Conservation (phyloP, 331 rosid genomes). For the Quercus tomentella region DNA sequence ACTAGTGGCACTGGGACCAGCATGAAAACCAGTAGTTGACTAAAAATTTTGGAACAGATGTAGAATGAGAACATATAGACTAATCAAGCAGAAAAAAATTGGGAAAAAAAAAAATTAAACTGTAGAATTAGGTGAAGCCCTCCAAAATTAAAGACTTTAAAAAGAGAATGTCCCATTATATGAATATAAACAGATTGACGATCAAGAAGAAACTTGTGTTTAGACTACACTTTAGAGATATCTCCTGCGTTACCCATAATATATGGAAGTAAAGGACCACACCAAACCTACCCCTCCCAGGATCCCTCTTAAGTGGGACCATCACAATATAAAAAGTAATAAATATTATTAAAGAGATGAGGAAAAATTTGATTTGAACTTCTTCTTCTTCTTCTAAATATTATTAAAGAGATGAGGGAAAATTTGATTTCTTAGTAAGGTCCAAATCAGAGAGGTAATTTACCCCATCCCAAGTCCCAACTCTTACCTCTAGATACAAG, state of each 20-base stretch:
- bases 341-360: too few species aligned
- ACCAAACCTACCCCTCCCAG: background rate
- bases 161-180: background rate
- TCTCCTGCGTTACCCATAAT: too few species aligned
- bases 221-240: background rate
- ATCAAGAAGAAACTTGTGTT: background rate
- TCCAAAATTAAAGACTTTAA: background rate
- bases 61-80: background rate
- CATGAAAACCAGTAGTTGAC: background rate
- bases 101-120: background rate
- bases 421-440: background rate
- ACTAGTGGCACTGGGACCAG: background rate
- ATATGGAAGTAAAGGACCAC: too few species aligned
- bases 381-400: too few species aligned
- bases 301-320: background rate
- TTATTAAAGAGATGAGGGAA: background rate
- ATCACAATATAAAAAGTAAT: background rate
- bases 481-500: background rate
- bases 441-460: background rate
- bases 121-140: background rate
- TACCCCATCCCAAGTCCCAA: background rate
- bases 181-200: background rate
- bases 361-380: too few species aligned
- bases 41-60: background rate
- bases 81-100: background rate